Percentiles rank a stretch among this genome's conserved stretches.
These are phyloP conservation scores for Draba incana DNA, from an alignment of 345 rosid genomes.

Conservation along the genomic window DNA sequence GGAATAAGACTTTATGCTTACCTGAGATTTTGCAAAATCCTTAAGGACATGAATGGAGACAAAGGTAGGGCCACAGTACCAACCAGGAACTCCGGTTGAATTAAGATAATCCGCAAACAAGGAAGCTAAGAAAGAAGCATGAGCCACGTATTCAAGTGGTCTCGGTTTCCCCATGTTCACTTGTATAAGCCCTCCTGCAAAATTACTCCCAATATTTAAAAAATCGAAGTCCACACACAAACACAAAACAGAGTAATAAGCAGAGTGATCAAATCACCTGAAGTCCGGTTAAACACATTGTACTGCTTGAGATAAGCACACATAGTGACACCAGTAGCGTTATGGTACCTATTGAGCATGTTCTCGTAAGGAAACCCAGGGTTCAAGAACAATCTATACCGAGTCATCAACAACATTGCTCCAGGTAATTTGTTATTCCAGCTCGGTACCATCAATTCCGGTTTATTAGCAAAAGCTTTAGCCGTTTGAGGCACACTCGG, in stretches of 20 bases:
- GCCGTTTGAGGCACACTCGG: constrained; percentile 59
- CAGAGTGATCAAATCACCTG: constrained; percentile 47
- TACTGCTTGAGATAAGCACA: constrained; percentile 74
- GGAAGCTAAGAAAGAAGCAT: constrained; percentile 77
- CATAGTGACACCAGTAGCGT: constrained; percentile 65
- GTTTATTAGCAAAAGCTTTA: constrained; percentile 51
- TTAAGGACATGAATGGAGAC: constrained; percentile 44
- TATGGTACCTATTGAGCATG: constrained; percentile 73
- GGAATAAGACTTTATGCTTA: constrained; percentile 18
- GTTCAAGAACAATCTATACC: constrained; percentile 67
- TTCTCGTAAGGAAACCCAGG: constrained; percentile 90
- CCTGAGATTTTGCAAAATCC: constrained; percentile 75
- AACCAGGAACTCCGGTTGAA: constrained; percentile 65
- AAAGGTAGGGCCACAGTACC: constrained; percentile 61
- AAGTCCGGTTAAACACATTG: constrained; percentile 68
- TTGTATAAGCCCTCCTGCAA: constrained; percentile 70
- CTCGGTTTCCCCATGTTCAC: constrained; percentile 62
- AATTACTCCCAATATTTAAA: not conserved
- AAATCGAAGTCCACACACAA: not conserved
- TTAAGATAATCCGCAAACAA: constrained; percentile 77
- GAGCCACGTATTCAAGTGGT: constrained; percentile 64
- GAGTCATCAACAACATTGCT: constrained; percentile 79
- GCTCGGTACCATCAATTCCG: constrained; percentile 50
- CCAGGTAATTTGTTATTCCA: constrained; percentile 96
- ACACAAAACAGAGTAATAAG: not conserved